A percentile compares a stretch with the other conserved stretches of the same genome.
Evolutionary conservation across 306 rosid genomes (phyloP).

Genomic region (Cicer yamashitae): DNA sequence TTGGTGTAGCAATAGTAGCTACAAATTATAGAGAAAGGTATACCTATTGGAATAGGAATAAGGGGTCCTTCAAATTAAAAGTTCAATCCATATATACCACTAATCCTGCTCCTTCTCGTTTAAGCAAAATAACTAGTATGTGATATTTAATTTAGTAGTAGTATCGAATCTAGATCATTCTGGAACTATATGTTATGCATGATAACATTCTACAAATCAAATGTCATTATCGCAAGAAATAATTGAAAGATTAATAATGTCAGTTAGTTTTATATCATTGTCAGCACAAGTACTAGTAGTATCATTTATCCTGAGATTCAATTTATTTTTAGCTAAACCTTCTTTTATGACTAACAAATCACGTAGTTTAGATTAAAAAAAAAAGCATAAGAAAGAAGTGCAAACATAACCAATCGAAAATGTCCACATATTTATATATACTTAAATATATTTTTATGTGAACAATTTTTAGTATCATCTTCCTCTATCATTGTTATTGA

Average conservation of each 20-base stretch:
- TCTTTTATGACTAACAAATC: conserved; percentile 1
- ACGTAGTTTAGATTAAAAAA: neutral
- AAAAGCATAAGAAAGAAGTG: conserved; percentile 6
- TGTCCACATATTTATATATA: neutral
- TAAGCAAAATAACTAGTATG: neutral
- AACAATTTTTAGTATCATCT: neutral
- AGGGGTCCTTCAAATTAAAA: neutral
- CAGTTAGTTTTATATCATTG: neutral
- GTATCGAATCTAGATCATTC: conserved; percentile 18
- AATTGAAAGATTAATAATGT: neutral
- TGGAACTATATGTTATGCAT: conserved; percentile 41
- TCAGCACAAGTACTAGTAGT: neutral
- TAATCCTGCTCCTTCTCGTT: conserved; percentile 11
- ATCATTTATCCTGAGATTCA: neutral
- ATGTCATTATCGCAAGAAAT: conserved; percentile 8
- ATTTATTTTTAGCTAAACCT: neutral
- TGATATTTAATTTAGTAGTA: neutral
- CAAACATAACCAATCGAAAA: conserved; percentile 9
- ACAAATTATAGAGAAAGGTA: conserved; percentile 14
- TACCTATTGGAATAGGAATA: neutral
- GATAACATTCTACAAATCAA: neutral
- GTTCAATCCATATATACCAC: neutral
- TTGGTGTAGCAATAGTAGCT: neutral
- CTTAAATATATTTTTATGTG: neutral
- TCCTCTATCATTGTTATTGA: conserved; percentile 21